These are phyloP conservation scores for Phytophthora pseudosyringae DNA, from an alignment of 352 stramenopile genomes.

Conservation along the genomic window DNA sequence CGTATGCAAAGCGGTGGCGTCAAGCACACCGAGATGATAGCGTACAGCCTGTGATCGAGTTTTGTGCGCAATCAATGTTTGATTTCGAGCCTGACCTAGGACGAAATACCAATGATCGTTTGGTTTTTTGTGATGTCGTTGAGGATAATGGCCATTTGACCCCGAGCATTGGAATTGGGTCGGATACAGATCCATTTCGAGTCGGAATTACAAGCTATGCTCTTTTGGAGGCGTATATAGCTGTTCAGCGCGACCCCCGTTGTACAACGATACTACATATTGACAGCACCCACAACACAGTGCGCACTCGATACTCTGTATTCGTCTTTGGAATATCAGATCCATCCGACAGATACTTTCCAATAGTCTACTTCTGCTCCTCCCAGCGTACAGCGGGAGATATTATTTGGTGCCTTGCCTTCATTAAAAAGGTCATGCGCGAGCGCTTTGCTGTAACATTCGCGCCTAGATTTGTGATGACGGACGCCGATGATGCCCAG, in stretches of 20 bases:
- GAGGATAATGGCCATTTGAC: background rate
- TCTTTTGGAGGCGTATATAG: slow-evolving; percentile 1
- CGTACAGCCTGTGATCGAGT: background rate
- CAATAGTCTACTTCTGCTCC: background rate
- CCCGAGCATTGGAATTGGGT: background rate
- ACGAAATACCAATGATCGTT: background rate
- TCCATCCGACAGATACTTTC: background rate
- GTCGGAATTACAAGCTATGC: slow-evolving; percentile 1
- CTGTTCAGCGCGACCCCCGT: background rate
- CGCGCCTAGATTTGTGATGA: background rate
- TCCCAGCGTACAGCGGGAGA: background rate
- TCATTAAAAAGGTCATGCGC: background rate
- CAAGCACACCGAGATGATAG: background rate
- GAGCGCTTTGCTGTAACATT: background rate
- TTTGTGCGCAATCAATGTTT: background rate
- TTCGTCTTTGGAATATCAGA: slow-evolving; percentile 8
- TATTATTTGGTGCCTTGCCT: slow-evolving; percentile 1
- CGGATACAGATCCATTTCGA: background rate
- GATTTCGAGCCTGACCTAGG: background rate
- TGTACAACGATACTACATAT: slow-evolving; percentile 9
- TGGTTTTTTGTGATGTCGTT: background rate
- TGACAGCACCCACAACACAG: slow-evolving; percentile 4
- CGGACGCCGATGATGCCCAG: slow-evolving; percentile 5
- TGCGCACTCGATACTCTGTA: background rate
- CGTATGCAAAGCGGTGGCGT: background rate